Conservation (phyloP, 1,284 basidiomycete genomes). For the Cutaneotrichosporon sp. region DNA sequence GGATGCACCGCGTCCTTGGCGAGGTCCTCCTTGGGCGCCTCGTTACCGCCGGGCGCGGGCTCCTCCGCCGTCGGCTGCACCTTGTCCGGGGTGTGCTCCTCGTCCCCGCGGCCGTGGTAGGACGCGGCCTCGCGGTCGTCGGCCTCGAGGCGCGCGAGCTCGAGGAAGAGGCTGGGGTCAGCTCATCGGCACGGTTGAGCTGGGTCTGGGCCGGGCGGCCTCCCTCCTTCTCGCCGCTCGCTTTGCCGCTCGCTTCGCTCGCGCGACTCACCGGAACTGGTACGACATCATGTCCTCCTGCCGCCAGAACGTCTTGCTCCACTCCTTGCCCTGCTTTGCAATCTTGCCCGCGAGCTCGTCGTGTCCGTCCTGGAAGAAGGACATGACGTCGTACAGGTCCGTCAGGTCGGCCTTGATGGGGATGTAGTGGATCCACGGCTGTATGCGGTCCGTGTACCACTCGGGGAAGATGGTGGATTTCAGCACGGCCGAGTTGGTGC, state of each 20-base stretch:
- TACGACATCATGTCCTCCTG: slow-evolving; percentile 67
- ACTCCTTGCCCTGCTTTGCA: slow-evolving; percentile 60
- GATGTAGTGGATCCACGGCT: slow-evolving; percentile 56
- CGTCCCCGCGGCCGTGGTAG: slow-evolving; percentile 1
- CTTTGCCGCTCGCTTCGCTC: too few relatives aligned
- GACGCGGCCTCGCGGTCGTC: slow-evolving; percentile 31
- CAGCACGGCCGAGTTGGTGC: slow-evolving; percentile 53
- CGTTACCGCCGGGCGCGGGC: background rate
- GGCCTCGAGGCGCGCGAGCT: slow-evolving; percentile 34
- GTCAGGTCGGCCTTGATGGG: slow-evolving; percentile 57
- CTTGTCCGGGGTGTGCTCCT: background rate
- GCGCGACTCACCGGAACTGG: slow-evolving; percentile 60
- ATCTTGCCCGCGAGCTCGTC: slow-evolving; percentile 63
- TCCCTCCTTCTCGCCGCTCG: background rate
- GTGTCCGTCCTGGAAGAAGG: slow-evolving; percentile 64
- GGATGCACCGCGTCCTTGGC: too few relatives aligned
- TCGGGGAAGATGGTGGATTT: slow-evolving; percentile 57
- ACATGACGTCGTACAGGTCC: slow-evolving; percentile 57
- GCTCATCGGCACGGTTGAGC: too few relatives aligned
- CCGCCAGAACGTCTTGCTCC: slow-evolving; percentile 66
- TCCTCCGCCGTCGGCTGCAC: background rate
- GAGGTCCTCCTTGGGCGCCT: too few relatives aligned
- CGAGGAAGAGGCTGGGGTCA: slow-evolving; percentile 33
- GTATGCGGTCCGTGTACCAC: slow-evolving; percentile 55
- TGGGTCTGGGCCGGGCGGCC: too few relatives aligned